phyloP scores from a whole-genome alignment of 2,329 filamentous ascomycete species.

The Calonectria honghensis region DNA sequence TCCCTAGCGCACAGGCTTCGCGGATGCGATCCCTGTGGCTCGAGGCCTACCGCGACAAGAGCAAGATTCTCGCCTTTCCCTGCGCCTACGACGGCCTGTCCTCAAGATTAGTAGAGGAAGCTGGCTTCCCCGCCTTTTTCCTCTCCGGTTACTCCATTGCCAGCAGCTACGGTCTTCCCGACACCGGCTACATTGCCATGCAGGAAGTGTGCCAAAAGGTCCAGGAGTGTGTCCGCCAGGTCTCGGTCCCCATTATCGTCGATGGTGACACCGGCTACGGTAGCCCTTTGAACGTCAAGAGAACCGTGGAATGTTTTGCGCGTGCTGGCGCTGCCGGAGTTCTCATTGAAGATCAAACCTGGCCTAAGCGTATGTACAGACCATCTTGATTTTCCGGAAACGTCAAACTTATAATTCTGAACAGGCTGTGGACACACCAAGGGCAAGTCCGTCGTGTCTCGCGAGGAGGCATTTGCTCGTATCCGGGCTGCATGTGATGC shows the following conservation, averaged over 20 bases:
- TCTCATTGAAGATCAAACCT: slow-evolving; percentile 69
- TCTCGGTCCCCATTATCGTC: slow-evolving; percentile 65
- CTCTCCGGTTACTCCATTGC: slow-evolving; percentile 65
- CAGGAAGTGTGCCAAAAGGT: slow-evolving; percentile 67
- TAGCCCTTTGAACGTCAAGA: slow-evolving; percentile 66
- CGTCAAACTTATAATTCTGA: background rate
- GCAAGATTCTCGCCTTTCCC: slow-evolving; percentile 65
- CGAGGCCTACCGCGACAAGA: slow-evolving; percentile 62
- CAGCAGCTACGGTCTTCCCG: slow-evolving; percentile 64
- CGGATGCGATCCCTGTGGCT: slow-evolving; percentile 63
- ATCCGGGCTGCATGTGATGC: slow-evolving; percentile 67
- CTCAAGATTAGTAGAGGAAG: slow-evolving; percentile 66
- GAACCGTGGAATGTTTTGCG: slow-evolving; percentile 65
- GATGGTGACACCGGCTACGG: slow-evolving; percentile 70
- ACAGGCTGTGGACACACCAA: slow-evolving; percentile 63
- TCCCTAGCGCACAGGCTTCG: slow-evolving; percentile 62
- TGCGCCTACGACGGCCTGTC: slow-evolving; percentile 66
- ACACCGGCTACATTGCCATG: slow-evolving; percentile 70
- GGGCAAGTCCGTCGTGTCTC: slow-evolving; percentile 66
- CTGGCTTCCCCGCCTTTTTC: slow-evolving; percentile 68
- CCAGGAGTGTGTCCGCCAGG: slow-evolving; percentile 63
- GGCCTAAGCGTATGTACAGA: slow-evolving; percentile 65
- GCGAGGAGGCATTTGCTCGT: slow-evolving; percentile 66
- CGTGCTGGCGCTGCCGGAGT: slow-evolving; percentile 62
- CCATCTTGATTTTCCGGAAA: no score